Evolutionary conservation across 768 basidiomycete genomes (phyloP).

Genomic region (Boletus subcaerulescens): DNA sequence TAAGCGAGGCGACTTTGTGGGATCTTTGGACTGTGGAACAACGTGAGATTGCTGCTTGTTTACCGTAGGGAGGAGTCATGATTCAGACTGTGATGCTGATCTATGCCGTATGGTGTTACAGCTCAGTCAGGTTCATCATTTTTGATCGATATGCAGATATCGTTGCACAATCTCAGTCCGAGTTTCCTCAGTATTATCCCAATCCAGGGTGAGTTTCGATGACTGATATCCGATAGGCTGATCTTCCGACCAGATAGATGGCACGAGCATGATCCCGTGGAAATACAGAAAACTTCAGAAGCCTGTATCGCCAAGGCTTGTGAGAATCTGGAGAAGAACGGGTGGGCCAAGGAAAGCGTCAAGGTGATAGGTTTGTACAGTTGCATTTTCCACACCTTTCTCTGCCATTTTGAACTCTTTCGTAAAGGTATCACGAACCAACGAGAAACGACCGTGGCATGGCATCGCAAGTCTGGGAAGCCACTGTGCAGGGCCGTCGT

Average conservation of each 20-base stretch:
- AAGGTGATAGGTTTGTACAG: slow-evolving; percentile 80
- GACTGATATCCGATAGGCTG: not conserved
- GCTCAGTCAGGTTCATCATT: slow-evolving; percentile 88
- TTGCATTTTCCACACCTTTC: not conserved
- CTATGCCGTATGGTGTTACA: slow-evolving; percentile 27
- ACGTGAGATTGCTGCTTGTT: slow-evolving; percentile 57
- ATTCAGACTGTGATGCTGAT: not conserved
- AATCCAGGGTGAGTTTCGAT: slow-evolving; percentile 62
- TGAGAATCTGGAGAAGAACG: slow-evolving; percentile 64
- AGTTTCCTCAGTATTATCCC: slow-evolving; percentile 93
- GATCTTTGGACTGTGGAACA: slow-evolving; percentile 91
- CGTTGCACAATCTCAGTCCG: slow-evolving; percentile 83
- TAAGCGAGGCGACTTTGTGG: slow-evolving; percentile 80
- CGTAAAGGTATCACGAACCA: slow-evolving; percentile 88
- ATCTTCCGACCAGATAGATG: slow-evolving; percentile 48
- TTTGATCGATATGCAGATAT: slow-evolving; percentile 88
- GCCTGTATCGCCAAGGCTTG: slow-evolving; percentile 73
- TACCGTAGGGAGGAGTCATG: not conserved
- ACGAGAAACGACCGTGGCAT: slow-evolving; percentile 91
- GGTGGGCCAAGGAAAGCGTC: slow-evolving; percentile 77
- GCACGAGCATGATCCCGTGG: slow-evolving; percentile 92
- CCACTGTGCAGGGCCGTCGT: slow-evolving; percentile 89
- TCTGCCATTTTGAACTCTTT: slow-evolving; percentile 2
- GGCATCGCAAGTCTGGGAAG: slow-evolving; percentile 88
- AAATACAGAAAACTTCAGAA: slow-evolving; percentile 74